A percentile compares a stretch with the other conserved stretches of the same genome.
Conservation (phyloP, 2,329 filamentous ascomycete genomes). For the Coccinonectria pachysandricola region DNA sequence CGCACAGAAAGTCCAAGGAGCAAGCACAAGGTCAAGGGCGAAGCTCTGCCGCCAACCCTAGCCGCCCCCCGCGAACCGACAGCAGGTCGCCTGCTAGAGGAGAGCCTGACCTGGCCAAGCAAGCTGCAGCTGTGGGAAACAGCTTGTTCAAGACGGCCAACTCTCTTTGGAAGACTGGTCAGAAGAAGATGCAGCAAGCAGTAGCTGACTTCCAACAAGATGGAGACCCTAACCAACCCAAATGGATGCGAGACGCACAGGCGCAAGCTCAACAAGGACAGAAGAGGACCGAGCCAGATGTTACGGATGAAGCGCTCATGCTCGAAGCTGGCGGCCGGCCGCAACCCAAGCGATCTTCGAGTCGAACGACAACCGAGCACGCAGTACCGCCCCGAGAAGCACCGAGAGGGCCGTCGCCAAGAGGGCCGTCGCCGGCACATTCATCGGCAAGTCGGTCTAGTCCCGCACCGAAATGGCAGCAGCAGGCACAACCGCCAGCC, state of each 20-base stretch:
- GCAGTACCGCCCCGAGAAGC: no score
- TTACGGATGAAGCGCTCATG: constrained; percentile 69
- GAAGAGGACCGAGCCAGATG: constrained; percentile 25
- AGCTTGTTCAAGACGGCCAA: constrained; percentile 90
- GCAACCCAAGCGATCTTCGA: constrained; percentile 26
- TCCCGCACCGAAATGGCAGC: constrained; percentile 50
- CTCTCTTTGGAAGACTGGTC: constrained; percentile 86
- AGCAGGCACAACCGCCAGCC: constrained; percentile 30
- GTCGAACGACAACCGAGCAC: constrained; percentile 20
- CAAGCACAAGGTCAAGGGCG: constrained; percentile 49
- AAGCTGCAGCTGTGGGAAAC: constrained; percentile 71
- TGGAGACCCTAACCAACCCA: constrained; percentile 70
- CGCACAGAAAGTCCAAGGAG: constrained; percentile 71
- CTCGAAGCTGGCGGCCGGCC: constrained; percentile 56
- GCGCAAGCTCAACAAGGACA: constrained; percentile 27
- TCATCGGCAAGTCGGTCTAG: constrained; percentile 34
- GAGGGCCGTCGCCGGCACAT: constrained; percentile 40
- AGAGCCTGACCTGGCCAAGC: constrained; percentile 68
- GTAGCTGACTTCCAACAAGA: constrained; percentile 73
- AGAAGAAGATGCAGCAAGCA: constrained; percentile 86
- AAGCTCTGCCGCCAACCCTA: constrained; percentile 25
- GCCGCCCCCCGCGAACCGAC: constrained; percentile 28
- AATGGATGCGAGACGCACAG: constrained; percentile 82
- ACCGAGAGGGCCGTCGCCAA: constrained; percentile 24
- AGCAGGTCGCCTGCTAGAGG: constrained; percentile 42